Evolutionary conservation across 1,284 basidiomycete genomes (phyloP), one percentile per base, ranked within the genome.

Genomic region (Stereum hirsutum): DNA sequence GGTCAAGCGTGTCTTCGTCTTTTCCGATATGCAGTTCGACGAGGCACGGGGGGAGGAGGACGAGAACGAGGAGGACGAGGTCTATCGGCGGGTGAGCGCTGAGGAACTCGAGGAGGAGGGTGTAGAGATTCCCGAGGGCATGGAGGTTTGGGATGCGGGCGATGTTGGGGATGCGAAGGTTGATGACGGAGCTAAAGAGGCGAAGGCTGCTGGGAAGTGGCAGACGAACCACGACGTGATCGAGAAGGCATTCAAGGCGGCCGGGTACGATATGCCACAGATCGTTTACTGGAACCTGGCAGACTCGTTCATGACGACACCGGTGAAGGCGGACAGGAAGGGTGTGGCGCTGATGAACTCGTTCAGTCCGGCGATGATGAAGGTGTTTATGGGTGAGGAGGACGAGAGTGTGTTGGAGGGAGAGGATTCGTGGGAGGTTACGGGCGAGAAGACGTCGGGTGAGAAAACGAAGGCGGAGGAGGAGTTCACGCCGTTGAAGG

Each of bases 1-100:
- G 82, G 70, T 86, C 59, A 79, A 82, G 62, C 70, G 76, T 11
- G 59, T 88, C 0, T 85, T 87, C 53, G 68, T 86, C 33, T 87
- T 88, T 57, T 74, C 72, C 4, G 81, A 87, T 54, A 86, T 87
- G 84, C 81, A 86, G 60, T 87, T 87, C 49, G 78, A 87, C 55
- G 44, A 46, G 3, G 60, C 63, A 6, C 25, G 21, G n/a, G n/a
- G n/a, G n/a, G n/a, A n/a, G n/a, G n/a, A n/a, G n/a, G n/a, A n/a
- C n/a, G n/a, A n/a, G n/a, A n/a, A n/a, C n/a, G n/a, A n/a, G n/a
- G n/a, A n/a, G n/a, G n/a, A n/a, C n/a, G n/a, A n/a, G n/a, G n/a
- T n/a, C n/a, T n/a, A n/a, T n/a, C n/a, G n/a, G n/a, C n/a, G n/a
- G n/a, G n/a, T n/a, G n/a, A n/a, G n/a, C n/a, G n/a, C n/a, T n/a